Conservation (phyloP, 352 stramenopile species). For the Globisporangium recalcitrans region DNA sequence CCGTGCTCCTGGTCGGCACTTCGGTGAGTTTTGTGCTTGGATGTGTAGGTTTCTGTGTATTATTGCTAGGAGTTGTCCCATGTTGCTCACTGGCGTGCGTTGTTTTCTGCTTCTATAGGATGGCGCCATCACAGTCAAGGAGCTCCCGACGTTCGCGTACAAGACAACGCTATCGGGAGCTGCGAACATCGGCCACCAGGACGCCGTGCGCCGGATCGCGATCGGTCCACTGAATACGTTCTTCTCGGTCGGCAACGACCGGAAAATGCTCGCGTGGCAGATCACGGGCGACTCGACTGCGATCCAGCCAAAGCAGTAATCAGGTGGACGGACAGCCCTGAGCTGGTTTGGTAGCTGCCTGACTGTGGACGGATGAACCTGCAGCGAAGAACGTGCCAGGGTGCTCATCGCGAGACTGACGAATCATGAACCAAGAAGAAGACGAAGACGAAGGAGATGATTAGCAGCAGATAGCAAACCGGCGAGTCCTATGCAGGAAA, state of each 20-base stretch:
- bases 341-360: neutral
- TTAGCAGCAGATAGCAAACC: neutral
- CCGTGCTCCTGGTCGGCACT: constrained; percentile 75
- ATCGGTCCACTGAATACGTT: constrained; percentile 77
- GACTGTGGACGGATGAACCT: neutral
- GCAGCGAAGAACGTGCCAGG: no score
- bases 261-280: constrained; percentile 84
- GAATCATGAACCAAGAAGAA: neutral
- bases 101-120: constrained; percentile 33
- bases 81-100: constrained; percentile 1
- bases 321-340: constrained; percentile 13
- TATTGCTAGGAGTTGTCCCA: neutral
- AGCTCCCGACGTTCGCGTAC: constrained; percentile 81
- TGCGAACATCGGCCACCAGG: constrained; percentile 65
- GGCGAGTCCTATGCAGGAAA: neutral
- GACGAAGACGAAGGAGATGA: constrained; percentile 10
- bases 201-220: constrained; percentile 72
- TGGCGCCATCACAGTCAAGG: constrained; percentile 76
- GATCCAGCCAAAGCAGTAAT: constrained; percentile 66
- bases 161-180: constrained; percentile 62
- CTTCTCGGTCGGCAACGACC: constrained; percentile 74
- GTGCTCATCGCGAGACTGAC: neutral
- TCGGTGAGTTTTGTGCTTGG: constrained; percentile 30
- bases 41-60: neutral
- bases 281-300: constrained; percentile 68